Conservation (phyloP, 2,329 filamentous ascomycete species). For the Trichoderma sp. region DNA sequence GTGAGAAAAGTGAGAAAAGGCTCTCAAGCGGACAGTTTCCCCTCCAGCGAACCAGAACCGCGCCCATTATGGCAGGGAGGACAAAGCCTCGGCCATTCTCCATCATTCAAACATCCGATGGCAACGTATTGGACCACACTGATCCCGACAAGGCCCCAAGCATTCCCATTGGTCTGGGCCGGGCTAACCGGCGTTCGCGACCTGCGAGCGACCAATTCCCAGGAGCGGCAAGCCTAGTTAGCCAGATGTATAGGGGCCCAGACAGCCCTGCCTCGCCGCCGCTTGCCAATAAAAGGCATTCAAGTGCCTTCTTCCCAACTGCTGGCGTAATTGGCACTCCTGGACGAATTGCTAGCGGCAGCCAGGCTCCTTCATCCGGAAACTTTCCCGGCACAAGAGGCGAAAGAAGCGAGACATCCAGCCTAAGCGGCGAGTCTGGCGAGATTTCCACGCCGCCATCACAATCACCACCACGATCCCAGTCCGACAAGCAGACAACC, state of each 20-base stretch:
- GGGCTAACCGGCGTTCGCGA: constrained; percentile 54
- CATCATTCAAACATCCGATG: constrained; percentile 48
- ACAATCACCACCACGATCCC: constrained; percentile 56
- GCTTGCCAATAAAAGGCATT: constrained; percentile 59
- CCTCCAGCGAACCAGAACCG: constrained; percentile 63
- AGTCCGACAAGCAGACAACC: constrained; percentile 58
- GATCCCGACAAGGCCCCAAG: constrained; percentile 75
- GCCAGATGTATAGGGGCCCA: constrained; percentile 84
- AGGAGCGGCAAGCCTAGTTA: constrained; percentile 70
- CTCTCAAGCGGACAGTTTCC: constrained; percentile 48
- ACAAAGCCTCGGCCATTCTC: constrained; percentile 59
- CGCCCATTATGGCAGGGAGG: constrained; percentile 50
- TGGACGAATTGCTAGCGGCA: constrained; percentile 54
- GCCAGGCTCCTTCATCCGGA: constrained; percentile 50
- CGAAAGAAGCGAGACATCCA: constrained; percentile 64
- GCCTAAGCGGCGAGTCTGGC: constrained; percentile 68
- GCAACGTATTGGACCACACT: constrained; percentile 48
- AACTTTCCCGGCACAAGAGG: constrained; percentile 75
- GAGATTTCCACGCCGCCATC: constrained; percentile 49
- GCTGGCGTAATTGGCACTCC: constrained; percentile 54
- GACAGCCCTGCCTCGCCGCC: constrained; percentile 64
- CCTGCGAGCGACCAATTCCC: constrained; percentile 67
- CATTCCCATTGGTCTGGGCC: constrained; percentile 67
- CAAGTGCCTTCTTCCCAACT: constrained; percentile 64
- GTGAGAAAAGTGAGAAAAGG: constrained; percentile 32